Evolutionary conservation across 495 filamentous ascomycete genomes (phyloP).

Genomic region (Penicillium bovifimosum): DNA sequence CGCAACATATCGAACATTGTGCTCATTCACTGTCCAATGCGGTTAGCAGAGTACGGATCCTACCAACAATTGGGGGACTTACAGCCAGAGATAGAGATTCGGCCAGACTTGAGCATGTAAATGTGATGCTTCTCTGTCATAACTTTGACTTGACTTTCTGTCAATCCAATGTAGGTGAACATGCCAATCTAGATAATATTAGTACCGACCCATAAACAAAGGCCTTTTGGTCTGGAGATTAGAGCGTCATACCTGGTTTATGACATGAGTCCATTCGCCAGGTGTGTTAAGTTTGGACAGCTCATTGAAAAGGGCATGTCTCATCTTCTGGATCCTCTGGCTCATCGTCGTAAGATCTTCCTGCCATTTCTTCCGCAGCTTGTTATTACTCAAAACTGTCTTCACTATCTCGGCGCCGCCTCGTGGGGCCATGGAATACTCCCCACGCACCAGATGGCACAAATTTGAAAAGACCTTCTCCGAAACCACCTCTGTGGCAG

Average conservation of each 20-base stretch:
- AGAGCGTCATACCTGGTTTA: background rate
- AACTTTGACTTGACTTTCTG: slow-evolving; percentile 12
- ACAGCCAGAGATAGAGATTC: background rate
- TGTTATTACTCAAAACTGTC: slow-evolving; percentile 21
- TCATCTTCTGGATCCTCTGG: slow-evolving; percentile 22
- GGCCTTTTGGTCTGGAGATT: no score
- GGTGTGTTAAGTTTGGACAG: slow-evolving; percentile 19
- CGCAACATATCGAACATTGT: background rate
- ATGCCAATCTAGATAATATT: slow-evolving; percentile 28
- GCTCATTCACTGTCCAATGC: background rate
- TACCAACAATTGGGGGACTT: background rate
- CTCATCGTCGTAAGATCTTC: slow-evolving; percentile 32
- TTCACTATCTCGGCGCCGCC: slow-evolving; percentile 33
- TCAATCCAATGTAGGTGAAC: slow-evolving; percentile 32
- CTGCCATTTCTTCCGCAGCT: slow-evolving; percentile 24
- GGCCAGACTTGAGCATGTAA: slow-evolving; percentile 20
- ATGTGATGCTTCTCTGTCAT: slow-evolving; percentile 25
- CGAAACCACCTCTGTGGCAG: background rate
- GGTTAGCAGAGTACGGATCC: background rate
- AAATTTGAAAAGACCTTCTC: slow-evolving; percentile 12
- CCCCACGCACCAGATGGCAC: slow-evolving; percentile 25
- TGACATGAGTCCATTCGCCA: slow-evolving; percentile 29
- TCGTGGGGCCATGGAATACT: slow-evolving; percentile 30
- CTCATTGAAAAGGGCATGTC: slow-evolving; percentile 21
- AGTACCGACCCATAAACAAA: background rate